Evolutionary conservation across 1,284 basidiomycete genomes (phyloP).

Genomic region (Heterobasidion parviporum): DNA sequence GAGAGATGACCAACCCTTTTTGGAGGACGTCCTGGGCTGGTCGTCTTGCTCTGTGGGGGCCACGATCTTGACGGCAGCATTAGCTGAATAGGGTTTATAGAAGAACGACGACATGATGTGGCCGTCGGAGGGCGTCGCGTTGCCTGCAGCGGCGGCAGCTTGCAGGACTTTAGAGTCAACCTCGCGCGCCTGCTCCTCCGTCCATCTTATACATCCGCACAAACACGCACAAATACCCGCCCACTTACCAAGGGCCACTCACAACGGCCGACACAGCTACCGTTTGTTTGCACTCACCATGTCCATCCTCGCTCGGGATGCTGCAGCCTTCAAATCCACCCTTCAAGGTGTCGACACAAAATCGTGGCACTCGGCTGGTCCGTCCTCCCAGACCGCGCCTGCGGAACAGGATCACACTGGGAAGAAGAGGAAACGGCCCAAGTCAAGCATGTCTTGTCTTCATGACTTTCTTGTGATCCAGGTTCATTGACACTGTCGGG

Average conservation of each 20-base stretch:
- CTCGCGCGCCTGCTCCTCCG: background rate
- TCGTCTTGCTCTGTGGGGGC: constrained; percentile 30
- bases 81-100: constrained; percentile 33
- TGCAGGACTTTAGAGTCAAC: background rate
- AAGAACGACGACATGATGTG: constrained; percentile 29
- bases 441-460: constrained; percentile 43
- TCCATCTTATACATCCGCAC: background rate
- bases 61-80: constrained; percentile 52
- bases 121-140: constrained; percentile 7
- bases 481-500: constrained; percentile 11
- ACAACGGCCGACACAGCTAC: background rate
- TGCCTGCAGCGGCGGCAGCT: background rate
- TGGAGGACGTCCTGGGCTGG: constrained; percentile 24
- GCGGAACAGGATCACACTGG: constrained; percentile 21
- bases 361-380: constrained; percentile 65
- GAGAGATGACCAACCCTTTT: constrained; percentile 29
- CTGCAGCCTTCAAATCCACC: constrained; percentile 56
- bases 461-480: constrained; percentile 11
- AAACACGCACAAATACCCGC: constrained; percentile 5
- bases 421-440: constrained; percentile 60
- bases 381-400: constrained; percentile 17
- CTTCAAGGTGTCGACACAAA: constrained; percentile 56
- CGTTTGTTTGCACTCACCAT: constrained; percentile 25
- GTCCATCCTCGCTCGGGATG: constrained; percentile 58
- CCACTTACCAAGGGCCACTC: background rate